Evolutionary conservation across 2,329 filamentous ascomycete species (phyloP).

Genomic region (Tolypocladium guangdongense): DNA sequence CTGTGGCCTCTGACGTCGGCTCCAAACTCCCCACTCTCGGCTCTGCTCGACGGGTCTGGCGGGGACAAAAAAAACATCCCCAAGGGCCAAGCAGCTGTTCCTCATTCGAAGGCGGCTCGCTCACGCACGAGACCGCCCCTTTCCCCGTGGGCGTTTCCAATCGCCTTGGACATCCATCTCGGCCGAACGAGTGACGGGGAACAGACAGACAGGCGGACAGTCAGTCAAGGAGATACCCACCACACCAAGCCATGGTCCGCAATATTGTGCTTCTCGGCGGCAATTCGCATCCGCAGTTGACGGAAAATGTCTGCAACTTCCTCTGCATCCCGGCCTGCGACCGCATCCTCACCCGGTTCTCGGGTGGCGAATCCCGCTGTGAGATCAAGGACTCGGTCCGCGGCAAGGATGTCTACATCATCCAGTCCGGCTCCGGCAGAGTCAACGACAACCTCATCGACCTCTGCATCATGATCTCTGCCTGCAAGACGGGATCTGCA

Average conservation of each 20-base stretch:
- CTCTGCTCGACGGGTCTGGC: constrained; percentile 3
- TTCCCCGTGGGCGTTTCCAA: background rate
- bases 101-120: background rate
- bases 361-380: constrained; percentile 86
- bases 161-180: background rate
- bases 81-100: constrained; percentile 1
- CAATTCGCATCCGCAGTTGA: constrained; percentile 81
- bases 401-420: constrained; percentile 97
- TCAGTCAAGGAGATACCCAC: background rate
- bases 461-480: constrained; percentile 95
- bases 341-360: constrained; percentile 82
- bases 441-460: constrained; percentile 97
- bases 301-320: constrained; percentile 76
- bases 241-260: constrained; percentile 59
- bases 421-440: constrained; percentile 83
- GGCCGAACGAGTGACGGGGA: background rate
- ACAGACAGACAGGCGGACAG: background rate
- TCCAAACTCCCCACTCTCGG: constrained; percentile 5
- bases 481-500: constrained; percentile 89
- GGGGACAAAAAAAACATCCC: constrained; percentile 7
- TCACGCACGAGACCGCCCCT: background rate
- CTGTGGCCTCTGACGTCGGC: constrained; percentile 6
- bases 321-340: constrained; percentile 79
- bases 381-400: constrained; percentile 95
- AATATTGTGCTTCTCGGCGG: constrained; percentile 92